Conservation (phyloP, 192 early-diverging fungal genomes). For the Cetraspora pellucida region DNA sequence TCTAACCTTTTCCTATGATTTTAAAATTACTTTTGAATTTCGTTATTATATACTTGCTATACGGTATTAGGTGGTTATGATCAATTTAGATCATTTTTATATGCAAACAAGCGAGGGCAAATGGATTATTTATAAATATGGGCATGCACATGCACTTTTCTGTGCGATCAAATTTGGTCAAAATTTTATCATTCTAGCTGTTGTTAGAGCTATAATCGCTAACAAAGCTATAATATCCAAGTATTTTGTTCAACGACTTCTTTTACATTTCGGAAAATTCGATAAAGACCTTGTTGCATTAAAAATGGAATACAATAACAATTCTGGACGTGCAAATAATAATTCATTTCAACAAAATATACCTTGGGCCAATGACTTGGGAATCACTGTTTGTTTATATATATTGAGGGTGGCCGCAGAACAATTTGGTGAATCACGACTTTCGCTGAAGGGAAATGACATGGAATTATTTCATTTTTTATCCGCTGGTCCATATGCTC, state of each 20-base stretch:
- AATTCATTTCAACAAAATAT: conserved; percentile 9
- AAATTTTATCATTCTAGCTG: neutral
- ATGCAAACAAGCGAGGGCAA: neutral
- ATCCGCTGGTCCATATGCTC: neutral
- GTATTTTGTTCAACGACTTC: conserved; percentile 22
- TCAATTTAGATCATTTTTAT: no score
- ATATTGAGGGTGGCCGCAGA: neutral
- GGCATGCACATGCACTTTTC: neutral
- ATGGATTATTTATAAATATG: neutral
- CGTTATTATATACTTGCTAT: no score
- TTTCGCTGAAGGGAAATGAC: conserved; percentile 11
- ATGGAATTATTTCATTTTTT: conserved; percentile 23
- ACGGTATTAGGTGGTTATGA: no score
- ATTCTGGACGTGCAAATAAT: neutral
- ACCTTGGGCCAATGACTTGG: neutral
- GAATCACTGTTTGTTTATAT: neutral
- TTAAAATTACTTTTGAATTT: no score
- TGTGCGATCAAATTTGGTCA: neutral
- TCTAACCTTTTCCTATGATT: no score
- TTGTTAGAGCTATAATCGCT: neutral
- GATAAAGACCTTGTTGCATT: neutral
- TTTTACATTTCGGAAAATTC: conserved; percentile 10
- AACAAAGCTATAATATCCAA: neutral
- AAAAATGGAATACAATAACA: neutral
- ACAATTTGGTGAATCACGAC: neutral